These are phyloP conservation scores for Thuidium tamariscinum DNA, from an alignment of 225 moss, liverwort and hornwort genomes.

Conservation along the genomic window DNA sequence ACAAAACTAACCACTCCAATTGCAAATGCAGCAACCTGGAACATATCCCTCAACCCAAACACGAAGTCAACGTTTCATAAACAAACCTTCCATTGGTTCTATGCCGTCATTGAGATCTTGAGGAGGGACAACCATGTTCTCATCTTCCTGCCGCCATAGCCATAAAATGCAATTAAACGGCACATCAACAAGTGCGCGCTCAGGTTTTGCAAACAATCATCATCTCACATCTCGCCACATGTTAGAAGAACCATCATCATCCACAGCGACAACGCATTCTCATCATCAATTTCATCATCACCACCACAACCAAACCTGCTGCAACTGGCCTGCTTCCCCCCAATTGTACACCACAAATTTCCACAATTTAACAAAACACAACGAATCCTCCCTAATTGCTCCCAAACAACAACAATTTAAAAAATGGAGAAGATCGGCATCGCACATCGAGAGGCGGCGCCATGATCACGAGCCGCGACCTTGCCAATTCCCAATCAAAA, in stretches of 20 bases:
- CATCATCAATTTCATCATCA: not conserved
- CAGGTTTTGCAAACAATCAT: not conserved
- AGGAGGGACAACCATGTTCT: slow-evolving; percentile 90
- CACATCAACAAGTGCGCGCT: not conserved
- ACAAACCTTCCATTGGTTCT: slow-evolving; percentile 98
- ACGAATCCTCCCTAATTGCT: not conserved
- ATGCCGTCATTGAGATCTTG: slow-evolving; percentile 92
- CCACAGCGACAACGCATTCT: slow-evolving; percentile 9
- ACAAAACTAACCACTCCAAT: not conserved
- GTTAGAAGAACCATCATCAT: slow-evolving; percentile 2
- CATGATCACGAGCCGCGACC: slow-evolving; percentile 7
- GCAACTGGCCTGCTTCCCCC: not conserved
- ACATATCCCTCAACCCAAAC: not conserved
- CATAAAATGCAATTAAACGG: slow-evolving; percentile 20
- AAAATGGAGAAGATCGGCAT: not conserved
- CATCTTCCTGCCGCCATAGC: slow-evolving; percentile 87
- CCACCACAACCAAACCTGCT: slow-evolving; percentile 7
- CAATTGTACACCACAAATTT: not conserved
- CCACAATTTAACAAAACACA: not conserved
- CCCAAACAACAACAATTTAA: not conserved
- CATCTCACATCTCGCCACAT: slow-evolving; percentile 24
- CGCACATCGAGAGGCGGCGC: slow-evolving; percentile 45
- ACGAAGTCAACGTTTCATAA: not conserved
- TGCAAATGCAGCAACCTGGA: not conserved
- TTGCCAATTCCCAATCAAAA: not conserved